A percentile compares a stretch with the other conserved stretches of the same genome.
These are phyloP conservation scores for Samsoniella hepiali DNA, from an alignment of 2,329 filamentous ascomycete species.

Conservation along the genomic window DNA sequence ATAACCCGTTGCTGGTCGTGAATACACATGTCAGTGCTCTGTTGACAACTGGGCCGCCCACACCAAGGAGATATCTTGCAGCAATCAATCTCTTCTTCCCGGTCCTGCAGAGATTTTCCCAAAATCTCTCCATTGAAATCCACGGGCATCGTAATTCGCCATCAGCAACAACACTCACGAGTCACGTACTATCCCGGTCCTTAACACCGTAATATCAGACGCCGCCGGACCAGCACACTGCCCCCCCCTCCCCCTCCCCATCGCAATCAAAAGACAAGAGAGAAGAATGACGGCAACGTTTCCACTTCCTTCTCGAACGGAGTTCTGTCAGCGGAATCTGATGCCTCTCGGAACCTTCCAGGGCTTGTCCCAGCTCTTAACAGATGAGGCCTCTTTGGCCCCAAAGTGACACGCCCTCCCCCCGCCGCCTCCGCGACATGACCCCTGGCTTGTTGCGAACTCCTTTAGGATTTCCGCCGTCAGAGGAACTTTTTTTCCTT, in stretches of 20 bases:
- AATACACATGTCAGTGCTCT: neutral
- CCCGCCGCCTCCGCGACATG: neutral
- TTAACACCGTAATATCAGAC: neutral
- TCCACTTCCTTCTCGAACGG: slow-evolving; percentile 10
- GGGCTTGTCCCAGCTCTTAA: neutral
- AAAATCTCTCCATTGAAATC: neutral
- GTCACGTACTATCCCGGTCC: slow-evolving; percentile 8
- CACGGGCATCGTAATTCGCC: neutral
- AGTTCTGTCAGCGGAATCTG: neutral
- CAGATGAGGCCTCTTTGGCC: neutral
- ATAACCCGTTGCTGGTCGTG: neutral
- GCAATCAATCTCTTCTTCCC: neutral
- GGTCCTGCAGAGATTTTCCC: neutral
- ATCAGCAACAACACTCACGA: neutral
- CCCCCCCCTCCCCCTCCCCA: neutral
- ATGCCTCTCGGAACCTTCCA: slow-evolving; percentile 2
- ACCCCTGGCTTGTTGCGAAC: neutral
- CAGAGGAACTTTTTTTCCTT: neutral
- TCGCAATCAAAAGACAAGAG: neutral
- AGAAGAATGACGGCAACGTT: neutral
- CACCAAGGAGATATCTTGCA: neutral
- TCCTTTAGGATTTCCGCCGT: neutral
- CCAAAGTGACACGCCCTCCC: neutral
- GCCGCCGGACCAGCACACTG: too few species aligned
- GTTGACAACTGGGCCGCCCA: neutral